Base-by-base conservation (phyloP, 495 filamentous ascomycete species). In the Staphylotrichum tortipilum region DNA sequence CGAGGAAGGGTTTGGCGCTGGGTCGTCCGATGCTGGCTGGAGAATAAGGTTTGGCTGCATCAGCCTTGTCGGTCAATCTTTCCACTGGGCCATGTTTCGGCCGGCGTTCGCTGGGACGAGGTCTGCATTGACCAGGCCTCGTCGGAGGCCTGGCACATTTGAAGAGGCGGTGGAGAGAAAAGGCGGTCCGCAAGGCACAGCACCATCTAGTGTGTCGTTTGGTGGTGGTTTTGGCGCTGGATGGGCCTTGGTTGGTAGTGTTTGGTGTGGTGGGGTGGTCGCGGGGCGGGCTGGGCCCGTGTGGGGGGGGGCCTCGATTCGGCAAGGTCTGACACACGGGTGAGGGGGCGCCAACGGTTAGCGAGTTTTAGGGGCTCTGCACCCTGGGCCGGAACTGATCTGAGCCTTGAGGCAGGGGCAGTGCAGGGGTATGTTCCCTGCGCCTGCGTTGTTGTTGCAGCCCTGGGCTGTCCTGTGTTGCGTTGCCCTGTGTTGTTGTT, bases 321-420 rank as follows among this genome's bases (percentile, higher is more conserved):
- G 61, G 65, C 9, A 64, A 66, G 55, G 64, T 38, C 54, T 68
- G 65, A 68, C 31, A 68, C 65, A 58, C 48, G 46, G 54, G 56
- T 68, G 65, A 68, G 64, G 61, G 61, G 62, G 58, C 61, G 45
- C 63, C 61, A 65, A 49, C 23, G 51, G 47, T 63, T 67, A 61
- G 62, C 65, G 65, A 67, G 65, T 68, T 68, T 68, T 50, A 65
- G 64, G 58, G 59, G 47, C 52, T 34, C 47, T 29, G 29, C 47
- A 53, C 59, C 58, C 58, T 55, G 57, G 59, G 38, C 56, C 63
- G 65, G 63, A 66, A 61, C 43, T 53, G 57, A 59, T 56, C 50
- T 37, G 49, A 57, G 53, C 59, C 59, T 56, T 58, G 53, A 30
- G 45, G 54, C 52, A 62, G 57, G 63, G 59, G 56, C 35, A 18